These are phyloP conservation scores for Colletotrichum sp. DNA, from an alignment of 2,329 filamentous ascomycete genomes.

Conservation along the genomic window DNA sequence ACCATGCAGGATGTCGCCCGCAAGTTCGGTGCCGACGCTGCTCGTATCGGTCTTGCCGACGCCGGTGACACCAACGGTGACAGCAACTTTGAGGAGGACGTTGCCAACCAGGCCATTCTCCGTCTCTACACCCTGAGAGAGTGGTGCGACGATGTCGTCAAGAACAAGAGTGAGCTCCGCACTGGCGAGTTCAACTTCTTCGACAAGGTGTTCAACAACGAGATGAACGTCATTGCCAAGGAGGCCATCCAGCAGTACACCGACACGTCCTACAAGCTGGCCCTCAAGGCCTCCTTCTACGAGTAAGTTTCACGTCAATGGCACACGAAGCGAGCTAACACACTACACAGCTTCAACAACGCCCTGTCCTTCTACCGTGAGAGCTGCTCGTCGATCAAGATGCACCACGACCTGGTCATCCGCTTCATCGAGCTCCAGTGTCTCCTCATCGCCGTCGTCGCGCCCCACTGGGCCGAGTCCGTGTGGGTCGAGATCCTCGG, in stretches of 20 bases:
- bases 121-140: slow-evolving; percentile 73
- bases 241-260: slow-evolving; percentile 80
- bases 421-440: slow-evolving; percentile 89
- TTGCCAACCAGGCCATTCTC: slow-evolving; percentile 90
- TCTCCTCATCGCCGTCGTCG: slow-evolving; percentile 80
- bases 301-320: slow-evolving; percentile 49
- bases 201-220: slow-evolving; percentile 90
- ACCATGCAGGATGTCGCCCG: slow-evolving; percentile 84
- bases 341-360: slow-evolving; percentile 63
- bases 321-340: background rate
- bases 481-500: slow-evolving; percentile 92
- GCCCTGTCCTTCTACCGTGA: slow-evolving; percentile 93
- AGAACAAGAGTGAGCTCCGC: slow-evolving; percentile 74
- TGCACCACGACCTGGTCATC: slow-evolving; percentile 82
- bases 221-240: slow-evolving; percentile 83
- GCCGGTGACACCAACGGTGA: slow-evolving; percentile 94
- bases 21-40: slow-evolving; percentile 95
- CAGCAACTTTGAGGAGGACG: slow-evolving; percentile 95
- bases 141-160: slow-evolving; percentile 88
- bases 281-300: slow-evolving; percentile 86
- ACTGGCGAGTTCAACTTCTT: slow-evolving; percentile 82
- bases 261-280: slow-evolving; percentile 60
- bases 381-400: slow-evolving; percentile 78
- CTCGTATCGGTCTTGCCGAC: slow-evolving; percentile 89
- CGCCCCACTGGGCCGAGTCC: slow-evolving; percentile 94